Conservation (phyloP, 2,329 filamentous ascomycete species). For the Claviceps fusiformis region DNA sequence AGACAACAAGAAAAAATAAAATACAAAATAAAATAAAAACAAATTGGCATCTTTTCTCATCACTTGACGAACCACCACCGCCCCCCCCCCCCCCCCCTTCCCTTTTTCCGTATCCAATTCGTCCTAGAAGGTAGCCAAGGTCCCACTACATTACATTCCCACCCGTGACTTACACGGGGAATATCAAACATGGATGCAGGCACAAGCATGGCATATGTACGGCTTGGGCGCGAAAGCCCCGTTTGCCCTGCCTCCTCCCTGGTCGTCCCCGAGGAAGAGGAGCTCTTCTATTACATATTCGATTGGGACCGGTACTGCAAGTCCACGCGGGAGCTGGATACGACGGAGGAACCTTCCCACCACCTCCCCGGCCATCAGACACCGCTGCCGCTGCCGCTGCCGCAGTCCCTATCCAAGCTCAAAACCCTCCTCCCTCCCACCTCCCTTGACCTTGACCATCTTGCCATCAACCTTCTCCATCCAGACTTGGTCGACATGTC, state of each 20-base stretch:
- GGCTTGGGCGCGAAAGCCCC: conserved; percentile 23
- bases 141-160: conserved; percentile 27
- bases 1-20: no score
- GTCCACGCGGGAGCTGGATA: conserved; percentile 16
- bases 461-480: conserved; percentile 19
- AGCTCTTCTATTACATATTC: conserved; percentile 23
- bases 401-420: conserved; percentile 16
- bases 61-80: conserved; percentile 19
- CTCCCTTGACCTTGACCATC: conserved; percentile 16
- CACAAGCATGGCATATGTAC: conserved; percentile 20
- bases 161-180: conserved; percentile 23
- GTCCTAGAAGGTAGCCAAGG: conserved; percentile 22
- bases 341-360: conserved; percentile 12
- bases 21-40: conserved; percentile 6
- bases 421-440: conserved; percentile 20
- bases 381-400: conserved; percentile 7
- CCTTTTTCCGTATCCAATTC: conserved; percentile 20
- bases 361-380: conserved; percentile 16
- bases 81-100: conserved; percentile 9
- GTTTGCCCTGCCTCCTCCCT: conserved; percentile 22
- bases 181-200: conserved; percentile 23
- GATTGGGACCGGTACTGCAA: conserved; percentile 24
- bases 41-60: conserved; percentile 24
- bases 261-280: conserved; percentile 18
- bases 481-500: conserved; percentile 21